Percentiles rank a stretch among this genome's conserved stretches.
Conservation (phyloP, 352 stramenopile genomes). For the Blastocystis sp. region DNA sequence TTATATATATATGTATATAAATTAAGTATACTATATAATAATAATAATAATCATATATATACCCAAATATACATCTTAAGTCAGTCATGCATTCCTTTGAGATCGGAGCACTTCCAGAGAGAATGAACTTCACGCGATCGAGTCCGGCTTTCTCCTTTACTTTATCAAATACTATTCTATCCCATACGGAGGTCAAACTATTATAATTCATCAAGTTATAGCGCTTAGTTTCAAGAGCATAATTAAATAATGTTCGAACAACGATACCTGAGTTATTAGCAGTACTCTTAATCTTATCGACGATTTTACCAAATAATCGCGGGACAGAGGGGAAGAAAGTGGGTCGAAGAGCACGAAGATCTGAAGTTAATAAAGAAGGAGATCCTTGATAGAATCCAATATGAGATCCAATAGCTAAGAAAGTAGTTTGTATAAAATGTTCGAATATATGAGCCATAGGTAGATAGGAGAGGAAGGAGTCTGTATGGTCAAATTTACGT, state of each 20-base stretch:
- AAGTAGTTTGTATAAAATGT: slow-evolving; percentile 44
- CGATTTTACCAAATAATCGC: slow-evolving; percentile 43
- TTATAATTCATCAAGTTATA: slow-evolving; percentile 1
- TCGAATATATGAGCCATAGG: slow-evolving; percentile 41
- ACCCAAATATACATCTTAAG: slow-evolving; percentile 68
- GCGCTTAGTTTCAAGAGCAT: slow-evolving; percentile 14
- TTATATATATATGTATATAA: too few species aligned
- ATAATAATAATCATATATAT: too few species aligned
- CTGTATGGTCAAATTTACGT: slow-evolving; percentile 21
- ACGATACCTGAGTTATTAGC: slow-evolving; percentile 41
- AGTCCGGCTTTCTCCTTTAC: slow-evolving; percentile 68
- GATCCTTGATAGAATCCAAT: slow-evolving; percentile 39
- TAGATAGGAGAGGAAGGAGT: slow-evolving; percentile 41
- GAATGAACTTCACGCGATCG: slow-evolving; percentile 63
- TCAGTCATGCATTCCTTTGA: slow-evolving; percentile 72
- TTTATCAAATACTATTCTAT: slow-evolving; percentile 79
- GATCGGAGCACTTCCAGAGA: slow-evolving; percentile 73
- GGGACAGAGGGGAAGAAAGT: slow-evolving; percentile 40
- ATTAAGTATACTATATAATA: too few species aligned
- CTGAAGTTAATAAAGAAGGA: slow-evolving; percentile 57
- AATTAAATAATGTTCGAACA: slow-evolving; percentile 36
- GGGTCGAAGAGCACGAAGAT: slow-evolving; percentile 57
- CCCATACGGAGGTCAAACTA: slow-evolving; percentile 57
- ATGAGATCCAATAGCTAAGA: slow-evolving; percentile 31
- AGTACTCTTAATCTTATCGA: slow-evolving; percentile 64